Evolutionary conservation across 352 stramenopile species (phyloP).

Genomic region (Pythium monospermum): DNA sequence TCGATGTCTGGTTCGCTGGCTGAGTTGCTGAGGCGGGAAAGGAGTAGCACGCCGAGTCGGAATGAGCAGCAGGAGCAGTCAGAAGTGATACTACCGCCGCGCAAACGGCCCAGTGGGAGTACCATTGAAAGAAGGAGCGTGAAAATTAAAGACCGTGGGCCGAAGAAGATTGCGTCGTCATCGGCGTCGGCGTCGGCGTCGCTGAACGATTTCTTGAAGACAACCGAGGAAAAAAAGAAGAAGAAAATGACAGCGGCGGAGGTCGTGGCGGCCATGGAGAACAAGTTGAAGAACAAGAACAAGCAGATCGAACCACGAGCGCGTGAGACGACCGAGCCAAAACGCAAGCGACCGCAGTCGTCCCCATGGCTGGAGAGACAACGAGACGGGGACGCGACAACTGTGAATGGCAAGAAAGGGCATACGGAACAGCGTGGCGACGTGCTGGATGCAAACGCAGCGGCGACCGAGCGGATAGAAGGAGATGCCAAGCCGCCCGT

Average conservation of each 20-base stretch:
- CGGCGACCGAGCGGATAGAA: background rate
- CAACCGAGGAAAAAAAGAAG: background rate
- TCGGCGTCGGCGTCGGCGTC: background rate
- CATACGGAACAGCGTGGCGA: too few species aligned
- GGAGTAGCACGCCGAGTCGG: too few species aligned
- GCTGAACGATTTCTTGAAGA: background rate
- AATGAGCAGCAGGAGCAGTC: background rate
- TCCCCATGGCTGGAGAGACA: too few species aligned
- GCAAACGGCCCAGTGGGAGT: too few species aligned
- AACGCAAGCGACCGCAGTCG: conserved; percentile 12
- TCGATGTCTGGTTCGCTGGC: background rate
- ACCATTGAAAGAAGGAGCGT: too few species aligned
- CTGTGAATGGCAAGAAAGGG: conserved; percentile 6
- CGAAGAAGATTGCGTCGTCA: background rate
- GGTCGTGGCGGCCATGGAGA: background rate
- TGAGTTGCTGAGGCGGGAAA: too few species aligned
- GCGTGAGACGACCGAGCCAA: too few species aligned
- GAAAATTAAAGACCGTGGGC: too few species aligned
- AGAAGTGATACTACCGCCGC: too few species aligned
- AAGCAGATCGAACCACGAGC: too few species aligned
- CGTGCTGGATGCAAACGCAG: background rate
- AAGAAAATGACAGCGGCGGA: background rate
- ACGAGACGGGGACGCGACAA: too few species aligned
- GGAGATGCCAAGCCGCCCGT: background rate
- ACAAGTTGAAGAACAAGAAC: background rate